Base-by-base conservation (phyloP, 305 asterid species). In the Solanum aculeatissimum region DNA sequence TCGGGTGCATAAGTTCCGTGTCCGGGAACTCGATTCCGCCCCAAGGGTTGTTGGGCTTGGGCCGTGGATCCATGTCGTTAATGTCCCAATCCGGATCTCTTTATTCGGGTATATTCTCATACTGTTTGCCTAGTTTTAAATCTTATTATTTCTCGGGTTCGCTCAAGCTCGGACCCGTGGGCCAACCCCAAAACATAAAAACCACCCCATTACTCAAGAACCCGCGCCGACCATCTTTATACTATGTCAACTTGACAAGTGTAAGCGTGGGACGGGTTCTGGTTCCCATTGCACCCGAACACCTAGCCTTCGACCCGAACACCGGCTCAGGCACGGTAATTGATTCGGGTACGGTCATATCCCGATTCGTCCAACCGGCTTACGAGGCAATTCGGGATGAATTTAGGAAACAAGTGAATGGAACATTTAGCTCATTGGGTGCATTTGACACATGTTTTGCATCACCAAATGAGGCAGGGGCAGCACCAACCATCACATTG, bases 1-100 rank as follows among this genome's bases (percentile, higher is more conserved):
- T 95, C 25, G 98, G 98, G 60, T 93, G 97, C 92, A 85, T 95
- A 68, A 86, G 85, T n/a, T 69, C 90, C 0, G 89, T 85, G 4
- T 85, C 93, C 0, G 98, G 98, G 1, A 83, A 74, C 70, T 86
- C 95, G 2, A 74, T 92, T 29, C 97, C 98, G 2, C 95, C 97
- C 13, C 98, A 95, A 78, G 98, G 98, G 80, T 85, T 95, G 23
- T 57, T 95, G 84, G 98, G 98, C n/a, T 23, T 95, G 88, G 98
- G 98, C 13, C 91, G 95, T 85, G 98, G 97, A 58, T 83, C 97
- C 72, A 84, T 92, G 91, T 95, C 98, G 0, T 38, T 95, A 82
- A 88, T 91, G 57, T 90, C 95, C 0, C 97, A 95, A 83, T 68
- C 97, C 27, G 92, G 95, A 57, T 82, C 91, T 0, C 89, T 86